Evolutionary conservation across 768 basidiomycete species (phyloP).

Genomic region (Tylopilus vinaceipallidus): DNA sequence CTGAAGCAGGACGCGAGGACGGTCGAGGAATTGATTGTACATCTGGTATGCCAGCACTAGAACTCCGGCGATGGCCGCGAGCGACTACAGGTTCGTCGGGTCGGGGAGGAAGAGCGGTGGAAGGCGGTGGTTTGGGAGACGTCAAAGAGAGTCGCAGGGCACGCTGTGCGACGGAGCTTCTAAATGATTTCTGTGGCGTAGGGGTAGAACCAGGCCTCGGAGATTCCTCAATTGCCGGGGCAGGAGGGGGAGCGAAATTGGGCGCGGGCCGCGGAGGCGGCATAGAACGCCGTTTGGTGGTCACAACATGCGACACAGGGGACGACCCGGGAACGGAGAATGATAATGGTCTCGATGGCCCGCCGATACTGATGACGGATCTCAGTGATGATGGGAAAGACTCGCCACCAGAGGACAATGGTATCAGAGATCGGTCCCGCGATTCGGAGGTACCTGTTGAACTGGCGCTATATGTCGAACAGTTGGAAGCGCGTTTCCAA

Average conservation of each 20-base stretch:
- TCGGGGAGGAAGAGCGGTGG: constrained; percentile 57
- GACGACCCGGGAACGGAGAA: constrained; percentile 15
- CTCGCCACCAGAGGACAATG: constrained; percentile 1
- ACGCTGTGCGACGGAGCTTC: constrained; percentile 57
- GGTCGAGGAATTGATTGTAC: constrained; percentile 46
- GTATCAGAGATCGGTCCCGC: constrained; percentile 19
- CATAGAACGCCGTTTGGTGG: constrained; percentile 55
- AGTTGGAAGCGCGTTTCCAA: constrained; percentile 51
- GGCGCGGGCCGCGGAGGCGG: constrained; percentile 77
- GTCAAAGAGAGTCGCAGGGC: constrained; percentile 56
- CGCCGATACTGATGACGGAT: constrained; percentile 2
- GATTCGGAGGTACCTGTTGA: constrained; percentile 45
- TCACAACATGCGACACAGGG: constrained; percentile 15
- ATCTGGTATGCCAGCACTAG: constrained; percentile 31
- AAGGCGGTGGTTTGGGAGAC: constrained; percentile 65
- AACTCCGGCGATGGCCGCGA: constrained; percentile 32
- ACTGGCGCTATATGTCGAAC: constrained; percentile 45
- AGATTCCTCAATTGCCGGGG: constrained; percentile 41
- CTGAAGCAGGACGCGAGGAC: constrained; percentile 37
- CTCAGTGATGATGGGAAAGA: constrained; percentile 13
- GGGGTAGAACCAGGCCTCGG: constrained; percentile 2
- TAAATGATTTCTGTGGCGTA: constrained; percentile 39
- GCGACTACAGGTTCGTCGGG: constrained; percentile 50
- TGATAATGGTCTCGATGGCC: constrained; percentile 21
- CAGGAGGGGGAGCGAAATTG: constrained; percentile 65